Conservation (phyloP, 352 stramenopile species). For the Aphanomyces invadans region DNA sequence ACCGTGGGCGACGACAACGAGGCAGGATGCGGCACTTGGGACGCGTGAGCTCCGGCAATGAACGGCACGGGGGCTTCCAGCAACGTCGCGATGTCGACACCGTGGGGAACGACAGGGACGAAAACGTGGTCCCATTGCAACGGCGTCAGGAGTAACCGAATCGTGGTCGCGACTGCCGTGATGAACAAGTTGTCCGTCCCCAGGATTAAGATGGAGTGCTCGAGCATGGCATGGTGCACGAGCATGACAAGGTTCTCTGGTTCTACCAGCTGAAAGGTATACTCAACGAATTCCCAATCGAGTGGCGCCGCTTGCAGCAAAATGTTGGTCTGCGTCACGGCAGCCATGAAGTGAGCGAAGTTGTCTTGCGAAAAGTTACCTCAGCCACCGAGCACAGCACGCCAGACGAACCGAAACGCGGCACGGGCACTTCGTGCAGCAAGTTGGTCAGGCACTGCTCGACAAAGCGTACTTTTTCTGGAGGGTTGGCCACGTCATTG, state of each 20-base stretch:
- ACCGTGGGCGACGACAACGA: background rate
- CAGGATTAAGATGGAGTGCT: constrained; percentile 43
- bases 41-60: constrained; percentile 36
- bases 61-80: constrained; percentile 49
- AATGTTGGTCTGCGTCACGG: constrained; percentile 33
- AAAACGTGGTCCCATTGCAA: constrained; percentile 49
- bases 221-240: constrained; percentile 41
- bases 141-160: constrained; percentile 39
- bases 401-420: constrained; percentile 27
- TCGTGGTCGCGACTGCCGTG: constrained; percentile 38
- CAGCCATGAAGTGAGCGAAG: too few species aligned
- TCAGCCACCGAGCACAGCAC: constrained; percentile 4
- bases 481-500: background rate
- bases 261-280: constrained; percentile 41
- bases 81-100: constrained; percentile 41
- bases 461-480: constrained; percentile 22
- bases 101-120: constrained; percentile 43
- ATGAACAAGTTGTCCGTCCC: constrained; percentile 38
- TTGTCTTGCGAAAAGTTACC: too few species aligned
- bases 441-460: constrained; percentile 44
- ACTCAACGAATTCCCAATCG: constrained; percentile 41
- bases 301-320: constrained; percentile 17
- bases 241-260: constrained; percentile 33
- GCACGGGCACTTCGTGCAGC: constrained; percentile 43
- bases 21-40: constrained; percentile 29